Evolutionary conservation across 2,329 filamentous ascomycete genomes (phyloP), one percentile per base, ranked within the genome.

Genomic region (Stromatinia cepivora): DNA sequence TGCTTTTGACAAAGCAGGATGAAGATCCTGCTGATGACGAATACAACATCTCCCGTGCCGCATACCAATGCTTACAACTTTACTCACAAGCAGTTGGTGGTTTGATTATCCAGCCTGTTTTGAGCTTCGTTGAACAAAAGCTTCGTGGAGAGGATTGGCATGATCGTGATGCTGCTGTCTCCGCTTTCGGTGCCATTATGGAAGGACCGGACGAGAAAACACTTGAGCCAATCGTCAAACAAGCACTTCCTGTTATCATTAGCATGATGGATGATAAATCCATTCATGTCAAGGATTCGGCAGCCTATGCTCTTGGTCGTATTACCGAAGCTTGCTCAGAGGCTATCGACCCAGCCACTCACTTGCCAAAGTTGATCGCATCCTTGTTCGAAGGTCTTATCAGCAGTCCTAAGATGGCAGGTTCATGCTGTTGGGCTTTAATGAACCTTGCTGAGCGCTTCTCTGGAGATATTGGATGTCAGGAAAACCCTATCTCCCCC

Each of bases 361-460:
- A 97, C 79, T 87, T 99, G 7, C 91, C 93, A 73, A 88, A 91
- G 28, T 85, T 99, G 72, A 94, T 99, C 77, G 88, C 89, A 69
- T 92, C 94, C 53, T 87, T 99, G 13, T 99, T 99, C 84, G 88
- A 90, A 75, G 95, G 94, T 64, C 86, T 99, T 70, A 88, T 92
- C 70, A 94, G 92, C 82, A 95, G 91, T 79, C 91, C 93, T 71
- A 97, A 97, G 87, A 99, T 99, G 90, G 95, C 94, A 45, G 90
- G 93, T 68, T 99, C 95, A 42, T 98, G 95, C 88, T 99, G 95
- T 84, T 97, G 96, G 95, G 94, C 95, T 45, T 83, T 99, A 74
- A 98, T 99, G 92, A 99, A 98, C 82, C 84, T 99, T 78, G 94
- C 95, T 15, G 95, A 99, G 79, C 91, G 94, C 71, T 99, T 98